Conservation (phyloP, 2,329 filamentous ascomycete genomes). For the Aspergillus bombycis region DNA sequence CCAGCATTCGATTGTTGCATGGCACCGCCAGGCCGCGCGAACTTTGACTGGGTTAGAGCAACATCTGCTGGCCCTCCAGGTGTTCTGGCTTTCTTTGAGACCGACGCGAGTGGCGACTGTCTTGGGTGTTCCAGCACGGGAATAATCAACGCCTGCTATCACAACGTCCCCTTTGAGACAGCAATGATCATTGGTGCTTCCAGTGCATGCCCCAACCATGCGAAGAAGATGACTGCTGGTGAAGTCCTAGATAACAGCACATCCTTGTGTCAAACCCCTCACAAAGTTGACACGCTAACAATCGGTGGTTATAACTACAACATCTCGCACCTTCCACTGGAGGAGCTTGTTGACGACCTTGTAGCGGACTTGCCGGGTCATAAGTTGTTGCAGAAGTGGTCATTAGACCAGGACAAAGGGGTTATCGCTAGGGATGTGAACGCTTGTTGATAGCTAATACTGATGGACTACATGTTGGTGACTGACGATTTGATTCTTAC, state of each 20-base stretch:
- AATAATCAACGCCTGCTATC: neutral
- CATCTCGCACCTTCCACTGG: neutral
- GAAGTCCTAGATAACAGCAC: too few relatives aligned
- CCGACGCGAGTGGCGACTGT: too few relatives aligned
- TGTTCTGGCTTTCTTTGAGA: too few relatives aligned
- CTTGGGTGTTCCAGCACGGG: too few relatives aligned
- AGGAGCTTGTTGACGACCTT: neutral
- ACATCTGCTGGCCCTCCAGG: too few relatives aligned
- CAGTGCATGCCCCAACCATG: neutral
- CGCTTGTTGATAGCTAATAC: neutral
- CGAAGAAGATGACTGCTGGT: neutral
- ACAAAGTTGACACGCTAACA: neutral
- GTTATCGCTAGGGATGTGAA: neutral
- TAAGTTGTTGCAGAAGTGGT: neutral
- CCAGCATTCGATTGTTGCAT: too few relatives aligned
- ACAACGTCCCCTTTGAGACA: neutral
- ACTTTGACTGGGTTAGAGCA: too few relatives aligned
- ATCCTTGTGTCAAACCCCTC: too few relatives aligned
- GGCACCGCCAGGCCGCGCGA: too few relatives aligned
- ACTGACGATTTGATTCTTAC: neutral
- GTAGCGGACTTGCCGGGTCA: neutral
- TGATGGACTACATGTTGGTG: neutral
- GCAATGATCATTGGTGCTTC: neutral
- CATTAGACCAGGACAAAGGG: neutral
- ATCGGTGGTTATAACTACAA: neutral